Conservation (phyloP, 225 moss, liverwort and hornwort genomes). For the Pleurozium schreberi region DNA sequence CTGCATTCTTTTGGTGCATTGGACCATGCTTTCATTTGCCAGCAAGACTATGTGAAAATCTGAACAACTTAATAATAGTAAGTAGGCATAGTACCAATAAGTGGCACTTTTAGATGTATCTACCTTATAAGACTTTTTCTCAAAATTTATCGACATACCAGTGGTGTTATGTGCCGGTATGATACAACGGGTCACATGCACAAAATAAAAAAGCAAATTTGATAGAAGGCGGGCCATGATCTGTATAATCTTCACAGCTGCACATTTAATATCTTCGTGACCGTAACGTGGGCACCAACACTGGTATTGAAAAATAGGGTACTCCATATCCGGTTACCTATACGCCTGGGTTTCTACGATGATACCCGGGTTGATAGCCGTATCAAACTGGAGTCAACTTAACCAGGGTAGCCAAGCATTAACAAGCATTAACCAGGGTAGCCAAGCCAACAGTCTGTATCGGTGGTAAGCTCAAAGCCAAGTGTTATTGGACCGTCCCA, state of each 20-base stretch:
- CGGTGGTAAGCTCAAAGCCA: background rate
- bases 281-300: background rate
- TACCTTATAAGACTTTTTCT: background rate
- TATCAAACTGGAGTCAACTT: background rate
- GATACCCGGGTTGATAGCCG: background rate
- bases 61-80: too few species aligned
- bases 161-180: background rate
- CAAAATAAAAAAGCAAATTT: too few species aligned
- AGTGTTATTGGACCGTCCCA: background rate
- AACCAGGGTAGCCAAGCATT: background rate
- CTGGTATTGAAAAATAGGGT: background rate
- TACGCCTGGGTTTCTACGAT: background rate
- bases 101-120: too few species aligned
- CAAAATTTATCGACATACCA: background rate
- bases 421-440: background rate
- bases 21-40: too few species aligned
- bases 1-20: too few species aligned
- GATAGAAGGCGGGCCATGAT: background rate
- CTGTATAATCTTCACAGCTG: background rate
- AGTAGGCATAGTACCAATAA: too few species aligned
- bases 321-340: too few species aligned
- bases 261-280: background rate
- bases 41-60: too few species aligned
- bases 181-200: too few species aligned
- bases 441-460: background rate